Percentiles rank a stretch among this genome's conserved stretches.
Evolutionary conservation across 306 rosid genomes (phyloP).

Genomic region (Cyamopsis tetragonoloba): DNA sequence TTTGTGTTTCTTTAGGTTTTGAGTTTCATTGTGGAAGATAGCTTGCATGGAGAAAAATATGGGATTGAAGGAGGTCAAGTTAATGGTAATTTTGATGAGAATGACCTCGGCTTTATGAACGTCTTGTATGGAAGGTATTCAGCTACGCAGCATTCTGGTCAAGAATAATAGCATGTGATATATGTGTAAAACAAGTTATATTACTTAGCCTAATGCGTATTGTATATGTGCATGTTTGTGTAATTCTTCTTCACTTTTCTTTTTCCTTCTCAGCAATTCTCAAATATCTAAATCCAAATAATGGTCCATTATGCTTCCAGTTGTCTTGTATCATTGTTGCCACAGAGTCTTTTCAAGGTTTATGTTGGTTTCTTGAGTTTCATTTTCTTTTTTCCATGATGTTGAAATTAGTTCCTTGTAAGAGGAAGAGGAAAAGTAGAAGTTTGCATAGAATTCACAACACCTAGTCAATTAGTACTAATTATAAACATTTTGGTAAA

Average conservation of each 20-base stretch:
- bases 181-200: neutral
- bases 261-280: neutral
- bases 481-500: neutral
- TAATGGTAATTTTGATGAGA: slow-evolving; percentile 47
- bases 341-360: slow-evolving; percentile 2
- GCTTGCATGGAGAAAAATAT: slow-evolving; percentile 35
- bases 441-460: neutral
- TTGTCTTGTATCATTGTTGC: neutral
- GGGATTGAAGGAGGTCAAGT: slow-evolving; percentile 41
- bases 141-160: slow-evolving; percentile 16
- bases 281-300: slow-evolving; percentile 21
- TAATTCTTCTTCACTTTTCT: too few species aligned
- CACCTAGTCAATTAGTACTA: neutral
- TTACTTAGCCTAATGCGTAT: neutral
- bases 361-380: slow-evolving; percentile 1
- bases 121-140: slow-evolving; percentile 78
- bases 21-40: slow-evolving; percentile 47
- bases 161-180: neutral
- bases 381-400: neutral
- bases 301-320: slow-evolving; percentile 1
- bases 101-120: slow-evolving; percentile 61
- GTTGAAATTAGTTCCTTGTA: slow-evolving; percentile 15
- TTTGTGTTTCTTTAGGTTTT: slow-evolving; percentile 56
- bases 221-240: neutral
- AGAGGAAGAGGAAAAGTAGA: neutral